Conservation (phyloP, 768 basidiomycete genomes). For the Serpula lacrymans region DNA sequence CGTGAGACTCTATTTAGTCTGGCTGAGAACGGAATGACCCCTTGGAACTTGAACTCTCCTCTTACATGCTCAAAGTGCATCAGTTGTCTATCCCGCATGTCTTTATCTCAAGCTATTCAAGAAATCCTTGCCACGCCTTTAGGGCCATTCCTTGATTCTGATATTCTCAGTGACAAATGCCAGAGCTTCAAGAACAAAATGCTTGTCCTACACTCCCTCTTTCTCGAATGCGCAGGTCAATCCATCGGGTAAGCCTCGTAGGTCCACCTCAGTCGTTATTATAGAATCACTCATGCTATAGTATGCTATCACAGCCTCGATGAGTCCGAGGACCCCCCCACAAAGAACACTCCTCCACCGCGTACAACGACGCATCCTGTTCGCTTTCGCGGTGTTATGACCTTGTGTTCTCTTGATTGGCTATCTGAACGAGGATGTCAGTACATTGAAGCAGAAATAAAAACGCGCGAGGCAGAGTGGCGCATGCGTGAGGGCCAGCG, state of each 20-base stretch:
- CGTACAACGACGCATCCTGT: conserved; percentile 27
- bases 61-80: too few species aligned
- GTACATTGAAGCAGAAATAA: conserved; percentile 43
- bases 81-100: too few species aligned
- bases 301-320: conserved; percentile 36
- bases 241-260: conserved; percentile 21
- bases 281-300: conserved; percentile 4
- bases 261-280: not conserved
- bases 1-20: too few species aligned
- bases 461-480: conserved; percentile 32
- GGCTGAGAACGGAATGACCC: too few species aligned
- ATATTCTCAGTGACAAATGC: conserved; percentile 21
- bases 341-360: too few species aligned
- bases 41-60: too few species aligned
- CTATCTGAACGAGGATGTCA: conserved; percentile 44
- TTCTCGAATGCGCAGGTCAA: conserved; percentile 21
- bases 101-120: conserved; percentile 12
- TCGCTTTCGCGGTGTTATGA: conserved; percentile 50
- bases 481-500: conserved; percentile 18
- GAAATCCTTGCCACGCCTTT: conserved; percentile 24
- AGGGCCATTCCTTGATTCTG: conserved; percentile 26
- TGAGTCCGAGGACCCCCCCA: conserved; percentile 38
- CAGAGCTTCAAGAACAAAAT: conserved; percentile 6
- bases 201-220: conserved; percentile 26
- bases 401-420: conserved; percentile 43